Conservation (phyloP, 2,329 filamentous ascomycete genomes). For the Trichoderma breve region DNA sequence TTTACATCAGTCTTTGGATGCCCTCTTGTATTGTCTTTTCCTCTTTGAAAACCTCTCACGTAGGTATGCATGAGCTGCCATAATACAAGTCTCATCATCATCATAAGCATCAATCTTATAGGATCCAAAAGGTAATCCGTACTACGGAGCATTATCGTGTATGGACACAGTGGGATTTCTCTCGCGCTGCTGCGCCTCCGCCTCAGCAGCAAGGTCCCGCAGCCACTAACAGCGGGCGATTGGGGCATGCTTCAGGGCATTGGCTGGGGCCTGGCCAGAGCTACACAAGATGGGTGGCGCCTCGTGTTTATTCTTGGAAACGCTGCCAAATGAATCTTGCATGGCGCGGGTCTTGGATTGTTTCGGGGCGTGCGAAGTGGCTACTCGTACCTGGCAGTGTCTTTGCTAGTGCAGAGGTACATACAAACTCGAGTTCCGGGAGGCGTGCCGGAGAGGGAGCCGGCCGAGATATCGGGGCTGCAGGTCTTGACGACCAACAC, state of each 20-base stretch:
- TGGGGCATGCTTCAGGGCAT: constrained; percentile 16
- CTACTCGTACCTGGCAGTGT: neutral
- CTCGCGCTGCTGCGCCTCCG: constrained; percentile 12
- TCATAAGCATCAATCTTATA: neutral
- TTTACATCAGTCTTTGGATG: neutral
- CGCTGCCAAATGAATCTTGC: neutral
- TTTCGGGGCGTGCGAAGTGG: neutral
- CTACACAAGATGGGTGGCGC: neutral
- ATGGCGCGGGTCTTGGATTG: neutral
- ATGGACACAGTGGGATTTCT: neutral
- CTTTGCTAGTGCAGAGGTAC: neutral
- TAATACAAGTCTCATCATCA: neutral
- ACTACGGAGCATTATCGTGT: neutral
- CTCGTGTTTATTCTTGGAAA: constrained; percentile 18
- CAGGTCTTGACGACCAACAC: neutral
- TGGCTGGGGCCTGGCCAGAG: neutral
- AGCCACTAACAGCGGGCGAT: constrained; percentile 18
- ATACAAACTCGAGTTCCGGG: neutral
- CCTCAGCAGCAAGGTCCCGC: constrained; percentile 4
- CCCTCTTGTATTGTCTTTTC: neutral
- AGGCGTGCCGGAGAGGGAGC: neutral
- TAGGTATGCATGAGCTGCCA: neutral
- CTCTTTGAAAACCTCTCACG: neutral
- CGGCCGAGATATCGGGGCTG: neutral
- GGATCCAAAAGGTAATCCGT: no score